phyloP scores from a whole-genome alignment of 805 yeast genomes.

The Saccharomyces eubayanus region DNA sequence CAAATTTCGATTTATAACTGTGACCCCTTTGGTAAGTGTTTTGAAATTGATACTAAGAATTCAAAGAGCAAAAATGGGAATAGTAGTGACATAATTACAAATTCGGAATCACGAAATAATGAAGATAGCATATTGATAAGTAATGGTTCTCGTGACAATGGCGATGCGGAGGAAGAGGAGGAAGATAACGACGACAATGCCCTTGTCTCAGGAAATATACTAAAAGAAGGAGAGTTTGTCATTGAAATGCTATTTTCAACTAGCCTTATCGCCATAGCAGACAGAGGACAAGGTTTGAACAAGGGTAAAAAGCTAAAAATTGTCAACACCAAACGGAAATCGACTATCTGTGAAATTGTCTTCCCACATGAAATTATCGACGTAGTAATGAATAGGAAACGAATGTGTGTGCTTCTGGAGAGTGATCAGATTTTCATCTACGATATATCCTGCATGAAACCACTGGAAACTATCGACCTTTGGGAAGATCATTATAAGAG shows the following conservation, averaged over 20 bases:
- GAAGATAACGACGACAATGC: not conserved
- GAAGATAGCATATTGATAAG: not conserved
- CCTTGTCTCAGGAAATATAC: not conserved
- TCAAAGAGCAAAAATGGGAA: slow-evolving; percentile 4
- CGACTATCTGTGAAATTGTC: slow-evolving; percentile 76
- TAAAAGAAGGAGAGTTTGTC: slow-evolving; percentile 36
- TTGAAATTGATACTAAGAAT: slow-evolving; percentile 34
- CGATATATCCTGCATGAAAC: slow-evolving; percentile 83
- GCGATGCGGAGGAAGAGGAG: slow-evolving; percentile 2
- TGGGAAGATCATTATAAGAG: slow-evolving; percentile 16
- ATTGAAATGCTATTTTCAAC: slow-evolving; percentile 90
- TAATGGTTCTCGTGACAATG: not conserved
- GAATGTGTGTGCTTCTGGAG: slow-evolving; percentile 66
- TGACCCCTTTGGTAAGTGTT: slow-evolving; percentile 76
- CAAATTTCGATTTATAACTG: slow-evolving; percentile 76
- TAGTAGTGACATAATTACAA: not conserved
- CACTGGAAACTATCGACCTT: slow-evolving; percentile 58
- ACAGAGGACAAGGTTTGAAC: slow-evolving; percentile 54
- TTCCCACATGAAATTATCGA: slow-evolving; percentile 70
- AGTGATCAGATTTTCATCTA: slow-evolving; percentile 75
- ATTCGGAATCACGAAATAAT: not conserved
- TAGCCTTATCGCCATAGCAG: slow-evolving; percentile 76
- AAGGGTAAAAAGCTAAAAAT: slow-evolving; percentile 57
- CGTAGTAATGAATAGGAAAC: slow-evolving; percentile 70
- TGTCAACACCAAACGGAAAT: slow-evolving; percentile 60